Percentiles rank a stretch among this genome's conserved stretches.
These are phyloP conservation scores for Tetrapisispora taiwanensis DNA, from an alignment of 805 yeast genomes.

Conservation along the genomic window DNA sequence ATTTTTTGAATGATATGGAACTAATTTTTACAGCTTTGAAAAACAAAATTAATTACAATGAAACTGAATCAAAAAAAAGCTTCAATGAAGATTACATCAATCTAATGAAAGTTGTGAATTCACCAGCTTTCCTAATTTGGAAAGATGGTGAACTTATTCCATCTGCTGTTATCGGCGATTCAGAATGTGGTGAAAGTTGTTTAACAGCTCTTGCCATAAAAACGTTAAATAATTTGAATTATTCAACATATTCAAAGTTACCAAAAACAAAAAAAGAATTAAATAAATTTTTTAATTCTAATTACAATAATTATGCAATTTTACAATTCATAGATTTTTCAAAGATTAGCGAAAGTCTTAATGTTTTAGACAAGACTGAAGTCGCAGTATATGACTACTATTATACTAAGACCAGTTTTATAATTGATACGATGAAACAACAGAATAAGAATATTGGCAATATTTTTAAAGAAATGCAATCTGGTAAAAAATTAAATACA, in stretches of 20 bases:
- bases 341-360: neutral
- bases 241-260: neutral
- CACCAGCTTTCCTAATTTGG: constrained; percentile 52
- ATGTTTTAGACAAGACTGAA: neutral
- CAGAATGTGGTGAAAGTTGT: neutral
- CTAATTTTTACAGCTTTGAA: neutral
- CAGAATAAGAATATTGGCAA: neutral
- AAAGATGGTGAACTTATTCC: constrained; percentile 41
- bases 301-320: neutral
- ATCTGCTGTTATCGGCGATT: neutral
- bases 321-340: neutral
- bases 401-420: neutral
- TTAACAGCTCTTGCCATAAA: neutral
- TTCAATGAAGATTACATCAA: constrained; percentile 36
- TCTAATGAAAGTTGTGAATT: constrained; percentile 44
- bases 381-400: constrained; percentile 1
- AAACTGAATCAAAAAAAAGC: constrained; percentile 21
- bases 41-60: constrained; percentile 32
- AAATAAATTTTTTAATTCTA: neutral
- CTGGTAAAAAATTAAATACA: neutral
- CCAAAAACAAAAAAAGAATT: neutral
- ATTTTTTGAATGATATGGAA: neutral
- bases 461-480: neutral
- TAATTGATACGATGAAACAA: neutral
- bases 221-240: neutral